Conservation (phyloP, 2,329 filamentous ascomycete genomes). For the Bipolaris victoriae region DNA sequence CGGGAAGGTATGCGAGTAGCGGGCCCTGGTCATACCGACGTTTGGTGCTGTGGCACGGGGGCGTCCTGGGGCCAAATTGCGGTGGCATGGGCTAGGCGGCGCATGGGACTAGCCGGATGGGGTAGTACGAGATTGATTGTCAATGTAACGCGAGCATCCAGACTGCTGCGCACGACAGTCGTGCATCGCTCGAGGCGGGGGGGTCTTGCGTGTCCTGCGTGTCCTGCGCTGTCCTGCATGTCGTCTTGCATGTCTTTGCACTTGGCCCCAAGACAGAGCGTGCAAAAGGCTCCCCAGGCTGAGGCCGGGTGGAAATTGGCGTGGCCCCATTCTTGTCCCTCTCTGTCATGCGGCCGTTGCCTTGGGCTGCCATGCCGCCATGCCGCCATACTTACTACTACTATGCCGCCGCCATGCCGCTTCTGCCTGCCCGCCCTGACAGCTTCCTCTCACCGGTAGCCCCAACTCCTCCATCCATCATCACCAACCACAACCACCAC, state of each 20-base stretch:
- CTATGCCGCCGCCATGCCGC: slow-evolving; percentile 7
- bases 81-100: slow-evolving; percentile 25
- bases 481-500: background rate
- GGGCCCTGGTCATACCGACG: slow-evolving; percentile 28
- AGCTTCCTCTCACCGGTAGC: slow-evolving; percentile 26
- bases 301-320: slow-evolving; percentile 12
- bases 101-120: slow-evolving; percentile 24
- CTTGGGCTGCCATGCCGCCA: slow-evolving; percentile 9
- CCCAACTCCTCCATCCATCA: background rate
- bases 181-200: background rate
- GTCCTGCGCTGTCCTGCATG: slow-evolving; percentile 7
- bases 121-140: slow-evolving; percentile 22
- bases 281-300: slow-evolving; percentile 2
- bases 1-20: slow-evolving; percentile 17
- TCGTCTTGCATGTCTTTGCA: background rate
- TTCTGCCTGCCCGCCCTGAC: slow-evolving; percentile 12
- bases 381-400: background rate
- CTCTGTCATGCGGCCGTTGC: slow-evolving; percentile 4
- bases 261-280: slow-evolving; percentile 2
- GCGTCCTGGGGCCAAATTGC: slow-evolving; percentile 29
- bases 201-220: background rate
- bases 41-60: slow-evolving; percentile 29
- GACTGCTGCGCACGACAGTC: slow-evolving; percentile 7
- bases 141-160: slow-evolving; percentile 21
- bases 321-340: slow-evolving; percentile 19